Conservation (phyloP, 345 rosid genomes). For the Salix exigua region DNA sequence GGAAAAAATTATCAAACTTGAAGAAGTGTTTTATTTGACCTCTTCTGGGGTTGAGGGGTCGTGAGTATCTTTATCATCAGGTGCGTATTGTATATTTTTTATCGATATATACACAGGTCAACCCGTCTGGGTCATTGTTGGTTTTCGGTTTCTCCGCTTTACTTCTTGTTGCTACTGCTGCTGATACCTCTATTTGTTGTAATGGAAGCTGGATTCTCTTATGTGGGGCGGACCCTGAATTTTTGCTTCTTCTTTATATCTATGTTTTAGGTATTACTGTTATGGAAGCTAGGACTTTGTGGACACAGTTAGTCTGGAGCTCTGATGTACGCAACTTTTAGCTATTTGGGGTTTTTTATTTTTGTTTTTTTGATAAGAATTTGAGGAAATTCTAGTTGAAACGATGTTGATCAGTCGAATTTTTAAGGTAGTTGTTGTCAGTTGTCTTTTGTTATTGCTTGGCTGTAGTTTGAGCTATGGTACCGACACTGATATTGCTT, state of each 20-base stretch:
- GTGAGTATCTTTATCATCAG: too few relatives aligned
- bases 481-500: constrained; percentile 38
- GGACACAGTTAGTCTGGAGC: constrained; percentile 9
- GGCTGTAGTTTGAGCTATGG: constrained; percentile 40
- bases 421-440: constrained; percentile 16
- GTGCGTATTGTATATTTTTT: too few relatives aligned
- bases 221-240: background rate
- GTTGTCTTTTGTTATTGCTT: constrained; percentile 37
- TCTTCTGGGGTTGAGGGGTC: background rate
- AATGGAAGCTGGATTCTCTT: background rate
- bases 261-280: constrained; percentile 29
- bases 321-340: constrained; percentile 12
- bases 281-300: constrained; percentile 9
- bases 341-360: constrained; percentile 6
- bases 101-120: too few relatives aligned
- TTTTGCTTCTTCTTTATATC: constrained; percentile 7
- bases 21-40: constrained; percentile 16
- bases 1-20: background rate
- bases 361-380: constrained; percentile 7
- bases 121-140: background rate
- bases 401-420: constrained; percentile 29
- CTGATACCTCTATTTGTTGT: background rate
- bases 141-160: background rate
- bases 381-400: constrained; percentile 15
- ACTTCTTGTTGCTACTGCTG: background rate